Percentiles rank a stretch among this genome's conserved stretches.
These are phyloP conservation scores for Plenodomus lindquistii DNA, from an alignment of 2,329 filamentous ascomycete genomes.

Conservation along the genomic window DNA sequence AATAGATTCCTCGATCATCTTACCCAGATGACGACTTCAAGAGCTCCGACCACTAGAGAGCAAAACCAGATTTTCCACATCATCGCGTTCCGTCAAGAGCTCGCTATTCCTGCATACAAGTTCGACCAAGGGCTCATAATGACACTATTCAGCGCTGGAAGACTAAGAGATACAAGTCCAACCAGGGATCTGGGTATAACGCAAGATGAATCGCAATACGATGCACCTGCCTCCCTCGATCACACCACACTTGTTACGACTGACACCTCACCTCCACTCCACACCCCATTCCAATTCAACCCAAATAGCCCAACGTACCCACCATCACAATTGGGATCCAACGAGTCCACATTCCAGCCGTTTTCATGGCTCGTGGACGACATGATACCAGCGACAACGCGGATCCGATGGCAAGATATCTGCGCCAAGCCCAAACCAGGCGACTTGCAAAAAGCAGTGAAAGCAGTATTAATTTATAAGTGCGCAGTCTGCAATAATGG, in stretches of 20 bases:
- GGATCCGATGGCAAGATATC: constrained; percentile 29
- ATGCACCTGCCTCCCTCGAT: background rate
- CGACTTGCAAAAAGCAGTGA: constrained; percentile 14
- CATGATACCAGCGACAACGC: constrained; percentile 29
- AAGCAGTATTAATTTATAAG: constrained; percentile 17
- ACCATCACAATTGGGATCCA: background rate
- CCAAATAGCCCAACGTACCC: constrained; percentile 3
- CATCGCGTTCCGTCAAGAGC: constrained; percentile 19
- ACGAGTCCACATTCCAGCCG: background rate
- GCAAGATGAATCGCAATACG: background rate
- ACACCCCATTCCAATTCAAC: constrained; percentile 22
- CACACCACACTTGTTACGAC: background rate
- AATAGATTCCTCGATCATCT: constrained; percentile 27
- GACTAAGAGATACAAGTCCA: background rate
- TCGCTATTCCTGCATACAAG: constrained; percentile 20
- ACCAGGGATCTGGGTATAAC: background rate
- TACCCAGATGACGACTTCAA: constrained; percentile 11
- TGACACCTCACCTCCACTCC: background rate
- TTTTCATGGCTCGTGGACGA: constrained; percentile 11
- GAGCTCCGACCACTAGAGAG: constrained; percentile 20
- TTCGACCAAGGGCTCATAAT: constrained; percentile 36
- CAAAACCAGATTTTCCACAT: constrained; percentile 29
- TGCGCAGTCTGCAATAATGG: constrained; percentile 28
- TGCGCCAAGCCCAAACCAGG: constrained; percentile 9
- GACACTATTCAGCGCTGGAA: constrained; percentile 19